Evolutionary conservation across 495 filamentous ascomycete genomes (phyloP).

Genomic region (Penicillium atrosanguineum): DNA sequence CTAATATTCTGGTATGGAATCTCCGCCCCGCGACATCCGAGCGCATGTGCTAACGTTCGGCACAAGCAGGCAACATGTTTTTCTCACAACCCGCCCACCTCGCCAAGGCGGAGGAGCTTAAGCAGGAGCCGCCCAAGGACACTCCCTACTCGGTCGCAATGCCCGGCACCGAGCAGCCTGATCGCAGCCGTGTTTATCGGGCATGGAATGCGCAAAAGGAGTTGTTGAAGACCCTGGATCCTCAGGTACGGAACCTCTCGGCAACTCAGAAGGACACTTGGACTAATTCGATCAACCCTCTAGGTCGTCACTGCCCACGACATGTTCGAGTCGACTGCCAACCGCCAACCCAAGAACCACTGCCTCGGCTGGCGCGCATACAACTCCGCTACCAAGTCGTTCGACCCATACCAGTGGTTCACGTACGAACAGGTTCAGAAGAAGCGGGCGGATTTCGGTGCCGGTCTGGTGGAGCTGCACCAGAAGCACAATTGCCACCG

Average conservation of each 20-base stretch:
- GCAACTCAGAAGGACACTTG: neutral
- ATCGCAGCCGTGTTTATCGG: conserved; percentile 74
- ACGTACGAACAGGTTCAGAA: conserved; percentile 77
- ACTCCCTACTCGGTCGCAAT: conserved; percentile 59
- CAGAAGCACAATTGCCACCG: conserved; percentile 58
- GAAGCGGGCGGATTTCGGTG: conserved; percentile 80
- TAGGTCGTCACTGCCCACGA: conserved; percentile 73
- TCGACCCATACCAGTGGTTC: conserved; percentile 77
- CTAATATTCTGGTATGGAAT: neutral
- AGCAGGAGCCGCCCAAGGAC: conserved; percentile 42
- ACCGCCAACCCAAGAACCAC: conserved; percentile 55
- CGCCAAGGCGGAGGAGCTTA: conserved; percentile 41
- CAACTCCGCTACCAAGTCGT: conserved; percentile 71
- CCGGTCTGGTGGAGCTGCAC: conserved; percentile 81
- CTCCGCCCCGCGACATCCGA: neutral
- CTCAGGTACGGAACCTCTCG: conserved; percentile 47
- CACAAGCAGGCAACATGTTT: conserved; percentile 31
- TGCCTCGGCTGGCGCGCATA: conserved; percentile 84
- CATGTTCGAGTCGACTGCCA: conserved; percentile 69
- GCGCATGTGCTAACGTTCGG: conserved; percentile 4
- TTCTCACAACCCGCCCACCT: conserved; percentile 42
- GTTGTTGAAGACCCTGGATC: conserved; percentile 71
- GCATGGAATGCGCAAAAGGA: conserved; percentile 74
- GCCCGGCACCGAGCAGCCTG: conserved; percentile 69
- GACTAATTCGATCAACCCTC: neutral